Percentiles rank a stretch among this genome's conserved stretches.
Evolutionary conservation across 768 basidiomycete species (phyloP).

Genomic region (Tylopilus felleus): DNA sequence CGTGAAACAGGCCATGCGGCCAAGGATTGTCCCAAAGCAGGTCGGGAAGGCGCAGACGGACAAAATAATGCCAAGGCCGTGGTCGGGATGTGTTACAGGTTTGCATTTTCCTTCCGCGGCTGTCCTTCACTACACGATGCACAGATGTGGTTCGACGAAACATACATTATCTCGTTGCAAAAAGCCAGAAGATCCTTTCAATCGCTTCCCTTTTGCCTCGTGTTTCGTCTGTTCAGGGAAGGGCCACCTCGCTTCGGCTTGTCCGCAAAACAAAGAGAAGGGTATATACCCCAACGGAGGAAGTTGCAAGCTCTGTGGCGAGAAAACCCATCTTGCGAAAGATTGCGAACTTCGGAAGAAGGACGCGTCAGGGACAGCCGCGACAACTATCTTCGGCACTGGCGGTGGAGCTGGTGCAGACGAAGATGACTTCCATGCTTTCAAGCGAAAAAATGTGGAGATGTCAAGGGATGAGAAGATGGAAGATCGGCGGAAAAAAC

Average conservation of each 20-base stretch:
- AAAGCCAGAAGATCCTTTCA: constrained; percentile 52
- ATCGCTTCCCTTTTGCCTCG: constrained; percentile 82
- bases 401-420: constrained; percentile 71
- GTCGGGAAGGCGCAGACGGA: constrained; percentile 19
- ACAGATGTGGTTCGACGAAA: constrained; percentile 75
- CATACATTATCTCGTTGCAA: constrained; percentile 81
- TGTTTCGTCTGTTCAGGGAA: constrained; percentile 86
- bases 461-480: constrained; percentile 59
- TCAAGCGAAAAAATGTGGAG: constrained; percentile 62
- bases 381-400: constrained; percentile 24
- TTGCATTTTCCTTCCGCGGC: constrained; percentile 19
- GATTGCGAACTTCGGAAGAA: constrained; percentile 68
- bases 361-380: constrained; percentile 39
- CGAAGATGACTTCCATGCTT: constrained; percentile 90
- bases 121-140: neutral
- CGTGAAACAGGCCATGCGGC: constrained; percentile 81
- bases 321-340: constrained; percentile 81
- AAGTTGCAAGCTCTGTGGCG: constrained; percentile 83
- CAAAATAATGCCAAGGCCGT: constrained; percentile 23
- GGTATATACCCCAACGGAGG: constrained; percentile 93
- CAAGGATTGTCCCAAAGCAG: constrained; percentile 65
- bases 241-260: constrained; percentile 83
- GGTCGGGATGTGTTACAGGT: constrained; percentile 74
- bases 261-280: constrained; percentile 73
- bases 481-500: constrained; percentile 41